Evolutionary conservation across 768 basidiomycete genomes (phyloP).

Genomic region (Tulasnella sp.): DNA sequence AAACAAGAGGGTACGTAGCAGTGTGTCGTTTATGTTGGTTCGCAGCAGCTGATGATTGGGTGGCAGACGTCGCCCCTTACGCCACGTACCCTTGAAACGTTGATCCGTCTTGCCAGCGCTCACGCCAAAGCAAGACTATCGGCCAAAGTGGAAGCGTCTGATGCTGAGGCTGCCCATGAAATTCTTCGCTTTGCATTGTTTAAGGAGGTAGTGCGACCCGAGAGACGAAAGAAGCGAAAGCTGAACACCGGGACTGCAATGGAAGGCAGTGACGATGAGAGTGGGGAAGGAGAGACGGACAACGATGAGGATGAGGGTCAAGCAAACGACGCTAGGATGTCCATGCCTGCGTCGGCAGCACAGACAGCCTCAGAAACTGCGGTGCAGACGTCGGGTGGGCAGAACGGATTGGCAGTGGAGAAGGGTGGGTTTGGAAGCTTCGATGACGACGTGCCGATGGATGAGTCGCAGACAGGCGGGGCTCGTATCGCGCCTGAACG

Average conservation of each 20-base stretch:
- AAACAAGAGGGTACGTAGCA: conserved; percentile 61
- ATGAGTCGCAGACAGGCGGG: conserved; percentile 1
- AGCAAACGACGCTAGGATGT: neutral
- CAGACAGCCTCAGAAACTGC: conserved; percentile 1
- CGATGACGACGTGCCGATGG: conserved; percentile 12
- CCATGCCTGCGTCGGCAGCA: conserved; percentile 1
- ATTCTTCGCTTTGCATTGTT: conserved; percentile 96
- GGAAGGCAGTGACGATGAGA: conserved; percentile 33
- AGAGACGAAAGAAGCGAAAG: conserved; percentile 76
- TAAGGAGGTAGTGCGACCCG: conserved; percentile 87
- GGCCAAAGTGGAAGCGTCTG: conserved; percentile 68
- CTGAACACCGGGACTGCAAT: conserved; percentile 58
- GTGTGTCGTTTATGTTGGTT: neutral
- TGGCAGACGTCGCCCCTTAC: conserved; percentile 90
- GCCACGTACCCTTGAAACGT: conserved; percentile 94
- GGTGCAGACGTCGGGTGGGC: conserved; percentile 1
- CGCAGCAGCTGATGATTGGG: conserved; percentile 9
- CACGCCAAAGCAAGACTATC: conserved; percentile 95
- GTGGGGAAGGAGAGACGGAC: conserved; percentile 49
- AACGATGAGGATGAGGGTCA: conserved; percentile 31
- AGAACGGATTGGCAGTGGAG: conserved; percentile 24
- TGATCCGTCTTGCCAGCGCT: conserved; percentile 95
- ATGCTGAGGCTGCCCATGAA: conserved; percentile 85
- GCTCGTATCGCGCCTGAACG: conserved; percentile 29
- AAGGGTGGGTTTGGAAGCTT: neutral